phyloP scores from a whole-genome alignment of 2,329 filamentous ascomycete genomes.

The Aspergillus ochraceoroseus region DNA sequence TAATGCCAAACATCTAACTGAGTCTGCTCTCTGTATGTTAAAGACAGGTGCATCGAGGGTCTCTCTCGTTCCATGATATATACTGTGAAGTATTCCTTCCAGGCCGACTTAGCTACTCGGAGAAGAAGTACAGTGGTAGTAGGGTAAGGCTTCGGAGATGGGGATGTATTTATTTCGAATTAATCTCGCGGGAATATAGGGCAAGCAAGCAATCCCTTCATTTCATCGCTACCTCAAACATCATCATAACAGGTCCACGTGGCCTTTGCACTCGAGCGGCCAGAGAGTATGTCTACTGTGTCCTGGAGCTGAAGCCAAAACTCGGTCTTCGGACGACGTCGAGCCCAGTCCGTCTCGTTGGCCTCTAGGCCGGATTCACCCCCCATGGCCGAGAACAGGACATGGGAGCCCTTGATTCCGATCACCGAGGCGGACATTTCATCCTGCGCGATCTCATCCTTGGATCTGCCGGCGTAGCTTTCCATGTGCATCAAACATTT shows the following conservation, averaged over 20 bases:
- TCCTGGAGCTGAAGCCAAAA: constrained; percentile 80
- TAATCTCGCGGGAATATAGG: too few relatives aligned
- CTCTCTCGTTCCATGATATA: too few relatives aligned
- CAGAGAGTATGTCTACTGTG: constrained; percentile 78
- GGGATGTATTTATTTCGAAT: too few relatives aligned
- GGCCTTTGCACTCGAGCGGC: constrained; percentile 51
- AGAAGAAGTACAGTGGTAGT: too few relatives aligned
- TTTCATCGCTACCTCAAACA: constrained; percentile 1
- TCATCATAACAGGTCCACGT: constrained; percentile 30
- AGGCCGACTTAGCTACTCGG: too few relatives aligned
- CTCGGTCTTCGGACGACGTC: constrained; percentile 74
- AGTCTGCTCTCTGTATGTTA: too few relatives aligned
- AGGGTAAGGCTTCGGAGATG: too few relatives aligned
- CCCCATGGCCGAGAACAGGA: constrained; percentile 78
- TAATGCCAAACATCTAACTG: too few relatives aligned
- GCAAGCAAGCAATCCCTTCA: neutral
- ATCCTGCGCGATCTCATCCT: constrained; percentile 66
- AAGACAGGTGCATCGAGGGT: too few relatives aligned
- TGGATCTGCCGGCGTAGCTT: constrained; percentile 61
- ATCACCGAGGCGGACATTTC: constrained; percentile 74
- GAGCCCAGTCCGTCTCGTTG: constrained; percentile 86
- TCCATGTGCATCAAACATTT: constrained; percentile 93
- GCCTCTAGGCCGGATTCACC: constrained; percentile 63
- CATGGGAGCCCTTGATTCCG: constrained; percentile 82
- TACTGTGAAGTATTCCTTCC: too few relatives aligned